phyloP scores from a whole-genome alignment of 768 basidiomycete genomes.

The Trametopsis cervina region DNA sequence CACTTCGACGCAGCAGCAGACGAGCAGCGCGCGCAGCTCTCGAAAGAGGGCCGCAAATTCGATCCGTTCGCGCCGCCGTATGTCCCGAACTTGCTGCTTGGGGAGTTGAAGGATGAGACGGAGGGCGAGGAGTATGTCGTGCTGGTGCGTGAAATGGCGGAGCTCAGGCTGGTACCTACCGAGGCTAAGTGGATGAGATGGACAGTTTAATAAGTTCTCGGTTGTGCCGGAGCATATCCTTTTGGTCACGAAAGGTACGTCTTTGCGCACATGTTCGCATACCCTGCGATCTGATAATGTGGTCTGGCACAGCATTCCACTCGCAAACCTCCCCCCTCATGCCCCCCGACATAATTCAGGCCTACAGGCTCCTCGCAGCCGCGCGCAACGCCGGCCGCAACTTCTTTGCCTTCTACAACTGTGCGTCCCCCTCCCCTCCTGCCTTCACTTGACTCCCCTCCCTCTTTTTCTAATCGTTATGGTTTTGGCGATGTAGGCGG shows the following conservation, averaged over 20 bases:
- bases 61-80: slow-evolving; percentile 91
- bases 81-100: slow-evolving; percentile 64
- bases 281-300: not conserved
- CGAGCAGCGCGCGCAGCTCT: slow-evolving; percentile 19
- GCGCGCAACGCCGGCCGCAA: slow-evolving; percentile 52
- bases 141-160: slow-evolving; percentile 61
- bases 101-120: slow-evolving; percentile 62
- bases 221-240: slow-evolving; percentile 82
- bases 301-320: slow-evolving; percentile 46
- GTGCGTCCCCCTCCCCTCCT: slow-evolving; percentile 31
- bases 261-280: not conserved
- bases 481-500: slow-evolving; percentile 52
- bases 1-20: slow-evolving; percentile 28
- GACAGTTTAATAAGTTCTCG: slow-evolving; percentile 80
- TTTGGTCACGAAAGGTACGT: slow-evolving; percentile 75
- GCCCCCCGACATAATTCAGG: slow-evolving; percentile 72
- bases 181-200: not conserved
- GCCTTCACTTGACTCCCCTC: not conserved
- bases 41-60: slow-evolving; percentile 23
- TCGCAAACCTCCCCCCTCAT: slow-evolving; percentile 76
- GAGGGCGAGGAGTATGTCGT: slow-evolving; percentile 54
- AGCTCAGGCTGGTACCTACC: too few species aligned
- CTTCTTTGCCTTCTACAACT: slow-evolving; percentile 88
- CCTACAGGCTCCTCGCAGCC: slow-evolving; percentile 67
- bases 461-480: not conserved